A percentile compares a stretch with the other conserved stretches of the same genome.
Evolutionary conservation across 1,284 basidiomycete genomes (phyloP).

Genomic region (Naganishia cerealis): DNA sequence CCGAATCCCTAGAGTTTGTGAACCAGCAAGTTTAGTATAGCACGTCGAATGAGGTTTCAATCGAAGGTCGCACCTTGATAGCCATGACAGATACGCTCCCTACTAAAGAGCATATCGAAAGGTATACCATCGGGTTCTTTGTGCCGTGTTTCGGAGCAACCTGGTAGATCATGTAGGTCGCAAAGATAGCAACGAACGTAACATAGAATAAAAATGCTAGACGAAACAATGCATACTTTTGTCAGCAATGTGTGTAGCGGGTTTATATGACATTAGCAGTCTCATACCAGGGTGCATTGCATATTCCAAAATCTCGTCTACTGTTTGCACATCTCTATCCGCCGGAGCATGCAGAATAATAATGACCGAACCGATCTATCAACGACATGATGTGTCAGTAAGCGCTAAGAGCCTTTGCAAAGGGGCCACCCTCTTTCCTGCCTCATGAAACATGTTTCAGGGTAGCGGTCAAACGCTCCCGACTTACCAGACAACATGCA

Average conservation of each 20-base stretch:
- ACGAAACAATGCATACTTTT: not conserved
- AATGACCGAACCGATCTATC: constrained; percentile 76
- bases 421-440: not conserved
- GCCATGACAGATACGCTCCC: constrained; percentile 89
- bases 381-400: not conserved
- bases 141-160: constrained; percentile 86
- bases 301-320: constrained; percentile 89
- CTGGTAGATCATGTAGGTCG: constrained; percentile 81
- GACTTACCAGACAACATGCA: constrained; percentile 71
- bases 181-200: constrained; percentile 76
- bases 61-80: constrained; percentile 62
- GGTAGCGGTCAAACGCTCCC: not conserved
- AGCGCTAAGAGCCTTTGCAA: not conserved
- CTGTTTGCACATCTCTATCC: constrained; percentile 88
- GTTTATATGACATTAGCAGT: not conserved
- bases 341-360: constrained; percentile 96
- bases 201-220: constrained; percentile 86
- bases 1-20: constrained; percentile 69
- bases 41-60: not conserved
- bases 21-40: not conserved
- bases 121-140: constrained; percentile 83
- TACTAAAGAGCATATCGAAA: constrained; percentile 84
- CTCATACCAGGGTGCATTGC: constrained; percentile 82
- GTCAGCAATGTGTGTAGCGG: not conserved
- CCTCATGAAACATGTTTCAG: not conserved